Evolutionary conservation across 2,329 filamentous ascomycete genomes (phyloP).

Genomic region (Capronia americana): DNA sequence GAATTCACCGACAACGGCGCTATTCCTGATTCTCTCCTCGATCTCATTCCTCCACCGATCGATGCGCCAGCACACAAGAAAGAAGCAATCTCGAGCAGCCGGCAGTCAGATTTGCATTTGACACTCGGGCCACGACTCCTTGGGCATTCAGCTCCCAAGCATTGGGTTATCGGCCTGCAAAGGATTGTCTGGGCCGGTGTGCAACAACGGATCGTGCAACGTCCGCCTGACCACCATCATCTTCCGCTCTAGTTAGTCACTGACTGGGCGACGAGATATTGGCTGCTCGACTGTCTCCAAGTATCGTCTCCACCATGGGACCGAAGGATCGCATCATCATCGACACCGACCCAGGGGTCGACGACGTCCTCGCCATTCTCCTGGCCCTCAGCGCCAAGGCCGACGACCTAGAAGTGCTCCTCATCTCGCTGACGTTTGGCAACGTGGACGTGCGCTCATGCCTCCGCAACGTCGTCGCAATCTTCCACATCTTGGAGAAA

Average conservation of each 20-base stretch:
- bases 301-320: slow-evolving; percentile 58
- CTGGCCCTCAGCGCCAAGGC: slow-evolving; percentile 80
- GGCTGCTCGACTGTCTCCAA: background rate
- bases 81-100: background rate
- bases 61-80: background rate
- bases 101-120: background rate
- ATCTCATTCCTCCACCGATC: background rate
- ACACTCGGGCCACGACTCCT: background rate
- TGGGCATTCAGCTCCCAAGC: background rate
- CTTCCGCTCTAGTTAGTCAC: background rate
- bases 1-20: background rate
- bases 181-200: background rate
- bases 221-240: background rate
- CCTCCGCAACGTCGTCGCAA: slow-evolving; percentile 82
- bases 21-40: background rate
- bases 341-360: slow-evolving; percentile 93
- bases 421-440: slow-evolving; percentile 91
- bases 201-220: background rate
- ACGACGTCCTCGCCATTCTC: slow-evolving; percentile 88
- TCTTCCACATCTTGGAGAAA: slow-evolving; percentile 91
- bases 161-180: background rate
- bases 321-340: slow-evolving; percentile 83
- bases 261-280: background rate
- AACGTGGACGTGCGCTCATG: slow-evolving; percentile 92
- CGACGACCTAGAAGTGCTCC: slow-evolving; percentile 82